These are phyloP conservation scores for Cladosporium sp. DNA, from an alignment of 2,329 filamentous ascomycete genomes.

Conservation along the genomic window DNA sequence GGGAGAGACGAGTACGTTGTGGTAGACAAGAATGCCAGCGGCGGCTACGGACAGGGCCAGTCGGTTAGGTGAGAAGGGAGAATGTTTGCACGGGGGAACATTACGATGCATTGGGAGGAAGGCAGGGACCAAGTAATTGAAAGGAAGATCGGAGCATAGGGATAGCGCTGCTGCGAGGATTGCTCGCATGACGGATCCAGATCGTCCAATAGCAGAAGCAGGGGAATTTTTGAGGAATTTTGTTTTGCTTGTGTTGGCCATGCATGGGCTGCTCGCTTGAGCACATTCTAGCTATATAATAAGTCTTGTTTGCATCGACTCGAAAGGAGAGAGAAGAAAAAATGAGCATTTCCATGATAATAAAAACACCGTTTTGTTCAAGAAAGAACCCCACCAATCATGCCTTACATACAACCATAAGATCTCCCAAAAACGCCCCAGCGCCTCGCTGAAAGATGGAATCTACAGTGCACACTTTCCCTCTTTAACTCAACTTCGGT, in stretches of 20 bases:
- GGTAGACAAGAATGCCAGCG: slow-evolving; percentile 23
- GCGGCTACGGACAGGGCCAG: slow-evolving; percentile 5
- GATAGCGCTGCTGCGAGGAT: not conserved
- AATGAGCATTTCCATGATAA: not conserved
- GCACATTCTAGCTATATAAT: not conserved
- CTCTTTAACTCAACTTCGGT: slow-evolving; percentile 68
- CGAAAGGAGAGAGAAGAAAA: not conserved
- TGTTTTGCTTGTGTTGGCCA: too few relatives aligned
- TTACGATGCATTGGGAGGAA: not conserved
- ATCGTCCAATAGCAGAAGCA: not conserved
- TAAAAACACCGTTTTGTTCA: too few relatives aligned
- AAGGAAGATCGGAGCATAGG: too few relatives aligned
- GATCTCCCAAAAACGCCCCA: not conserved
- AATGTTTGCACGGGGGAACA: not conserved
- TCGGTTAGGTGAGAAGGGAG: slow-evolving; percentile 8
- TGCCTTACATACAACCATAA: too few relatives aligned
- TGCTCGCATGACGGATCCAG: not conserved
- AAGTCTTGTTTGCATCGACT: not conserved
- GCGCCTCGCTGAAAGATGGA: slow-evolving; percentile 6
- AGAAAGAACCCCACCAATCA: too few relatives aligned
- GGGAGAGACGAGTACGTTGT: slow-evolving; percentile 29
- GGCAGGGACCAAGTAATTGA: too few relatives aligned
- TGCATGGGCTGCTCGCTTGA: not conserved
- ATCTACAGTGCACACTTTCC: not conserved
- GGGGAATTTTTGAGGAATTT: too few relatives aligned